Base-by-base conservation (phyloP, 768 basidiomycete species). In the Macrolepiota fuliginosa region DNA sequence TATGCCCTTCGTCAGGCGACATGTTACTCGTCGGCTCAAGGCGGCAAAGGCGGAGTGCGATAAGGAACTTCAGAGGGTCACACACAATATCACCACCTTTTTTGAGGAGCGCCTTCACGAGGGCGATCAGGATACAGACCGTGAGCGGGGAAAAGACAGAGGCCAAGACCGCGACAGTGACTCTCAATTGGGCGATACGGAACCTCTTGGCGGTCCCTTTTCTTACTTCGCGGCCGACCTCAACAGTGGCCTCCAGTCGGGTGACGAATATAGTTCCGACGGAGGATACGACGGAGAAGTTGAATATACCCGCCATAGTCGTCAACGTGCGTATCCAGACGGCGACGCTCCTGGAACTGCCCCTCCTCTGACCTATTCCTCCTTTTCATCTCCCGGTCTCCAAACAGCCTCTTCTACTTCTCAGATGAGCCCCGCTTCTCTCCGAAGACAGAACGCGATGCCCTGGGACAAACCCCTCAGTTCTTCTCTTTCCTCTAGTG, bases 31-130 rank as follows among this genome's bases (percentile, higher is more conserved):
- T 65, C 88, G 97, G 61, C 87, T 98, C 74, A 91, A 88, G 78
- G 90, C 90, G 3, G 95, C 96, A 61, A 98, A 99, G 80, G 86
- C 91, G 54, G 92, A 92, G 65, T 99, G 96, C 81, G 94, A 99
- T 84, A 92, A 91, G 80, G 94, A 97, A 75, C 86, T 99, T 9
- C 88, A 90, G 70, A 90, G 94, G 71, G 91, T 98, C 71, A 94
- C 96, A 62, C 89, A 92, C 75, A 92, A 88, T 63, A 95, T 99
- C 79, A 96, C 96, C 64, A 75, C 87, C 40, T 98, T 94, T 76
- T 96, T 97, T 67, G 96, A 99, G 77, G 91, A 94, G 71, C 85
- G 89, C 68, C 83, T 96, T 39, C 81, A 90, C 49, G 91, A 92
- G 65, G 86, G 82, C 56, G 89, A 93, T 72, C 81, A 85, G 67